Percentiles rank a stretch among this genome's conserved stretches.
Conservation (phyloP, 2,329 filamentous ascomycete genomes). For the Fusarium dimerum region DNA sequence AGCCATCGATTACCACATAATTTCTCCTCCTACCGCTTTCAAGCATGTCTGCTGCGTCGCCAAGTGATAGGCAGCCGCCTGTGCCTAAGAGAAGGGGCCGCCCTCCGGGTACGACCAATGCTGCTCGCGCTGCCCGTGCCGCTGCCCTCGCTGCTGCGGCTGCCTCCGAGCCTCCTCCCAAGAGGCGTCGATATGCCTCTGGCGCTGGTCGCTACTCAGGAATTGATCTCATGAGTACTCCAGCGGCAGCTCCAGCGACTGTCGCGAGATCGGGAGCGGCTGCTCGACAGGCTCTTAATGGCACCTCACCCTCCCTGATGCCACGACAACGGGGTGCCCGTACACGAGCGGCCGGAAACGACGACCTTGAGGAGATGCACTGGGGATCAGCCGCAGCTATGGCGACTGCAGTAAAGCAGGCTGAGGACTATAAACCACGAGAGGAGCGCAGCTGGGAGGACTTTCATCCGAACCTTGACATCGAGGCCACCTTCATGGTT, state of each 20-base stretch:
- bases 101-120: constrained; percentile 46
- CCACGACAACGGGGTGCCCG: constrained; percentile 59
- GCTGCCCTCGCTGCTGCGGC: constrained; percentile 34
- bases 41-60: constrained; percentile 36
- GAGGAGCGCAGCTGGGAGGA: constrained; percentile 98
- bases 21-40: constrained; percentile 12
- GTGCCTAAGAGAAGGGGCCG: constrained; percentile 50
- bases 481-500: constrained; percentile 76
- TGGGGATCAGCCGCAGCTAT: constrained; percentile 89
- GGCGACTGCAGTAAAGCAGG: constrained; percentile 83
- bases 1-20: constrained; percentile 11
- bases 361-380: constrained; percentile 62
- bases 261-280: constrained; percentile 53
- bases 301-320: constrained; percentile 42
- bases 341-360: constrained; percentile 53
- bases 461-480: constrained; percentile 93
- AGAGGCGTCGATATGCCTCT: constrained; percentile 77
- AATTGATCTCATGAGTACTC: constrained; percentile 63
- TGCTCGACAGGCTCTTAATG: constrained; percentile 46
- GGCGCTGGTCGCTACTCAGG: constrained; percentile 85
- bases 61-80: constrained; percentile 43
- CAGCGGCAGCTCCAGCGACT: constrained; percentile 41
- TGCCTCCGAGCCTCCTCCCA: constrained; percentile 63
- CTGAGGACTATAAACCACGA: constrained; percentile 93
- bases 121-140: constrained; percentile 41